These are phyloP conservation scores for Tetrapisispora phaffii DNA, from an alignment of 805 yeast genomes.

Conservation along the genomic window DNA sequence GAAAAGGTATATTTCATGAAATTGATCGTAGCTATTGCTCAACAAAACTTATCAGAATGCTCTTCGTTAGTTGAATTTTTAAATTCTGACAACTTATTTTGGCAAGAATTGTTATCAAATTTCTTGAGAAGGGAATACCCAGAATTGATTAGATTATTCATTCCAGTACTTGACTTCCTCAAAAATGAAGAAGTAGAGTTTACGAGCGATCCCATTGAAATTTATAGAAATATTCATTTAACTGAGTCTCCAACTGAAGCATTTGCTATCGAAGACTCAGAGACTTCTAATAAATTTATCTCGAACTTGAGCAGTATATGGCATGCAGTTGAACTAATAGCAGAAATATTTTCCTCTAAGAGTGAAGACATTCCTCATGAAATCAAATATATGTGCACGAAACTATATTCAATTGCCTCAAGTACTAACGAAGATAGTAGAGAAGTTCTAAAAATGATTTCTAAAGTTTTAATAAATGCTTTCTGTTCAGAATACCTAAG, in stretches of 20 bases:
- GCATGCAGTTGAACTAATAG: conserved; percentile 54
- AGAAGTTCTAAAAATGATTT: conserved; percentile 56
- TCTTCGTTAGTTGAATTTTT: conserved; percentile 19
- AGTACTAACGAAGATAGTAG: conserved; percentile 47
- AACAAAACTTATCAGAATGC: conserved; percentile 31
- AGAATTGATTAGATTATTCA: conserved; percentile 27
- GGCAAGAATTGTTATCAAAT: conserved; percentile 35
- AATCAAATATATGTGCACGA: conserved; percentile 44
- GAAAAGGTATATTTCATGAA: conserved; percentile 64
- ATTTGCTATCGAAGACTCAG: conserved; percentile 71
- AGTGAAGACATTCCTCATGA: conserved; percentile 45
- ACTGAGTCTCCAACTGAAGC: conserved; percentile 37
- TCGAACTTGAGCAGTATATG: conserved; percentile 64
- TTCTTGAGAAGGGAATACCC: conserved; percentile 33
- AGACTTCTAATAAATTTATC: conserved; percentile 62
- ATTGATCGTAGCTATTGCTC: conserved; percentile 41
- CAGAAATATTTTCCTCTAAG: conserved; percentile 36
- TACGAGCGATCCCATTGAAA: conserved; percentile 69
- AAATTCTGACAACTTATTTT: conserved; percentile 26
- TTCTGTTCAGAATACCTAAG: conserved; percentile 19
- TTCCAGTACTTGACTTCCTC: conserved; percentile 31
- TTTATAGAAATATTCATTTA: conserved; percentile 37
- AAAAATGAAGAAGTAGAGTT: conserved; percentile 40
- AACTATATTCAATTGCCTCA: conserved; percentile 33
- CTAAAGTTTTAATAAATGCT: conserved; percentile 23